phyloP scores from a whole-genome alignment of 2,329 filamentous ascomycete genomes.

The Dichotomopilus funicola region DNA sequence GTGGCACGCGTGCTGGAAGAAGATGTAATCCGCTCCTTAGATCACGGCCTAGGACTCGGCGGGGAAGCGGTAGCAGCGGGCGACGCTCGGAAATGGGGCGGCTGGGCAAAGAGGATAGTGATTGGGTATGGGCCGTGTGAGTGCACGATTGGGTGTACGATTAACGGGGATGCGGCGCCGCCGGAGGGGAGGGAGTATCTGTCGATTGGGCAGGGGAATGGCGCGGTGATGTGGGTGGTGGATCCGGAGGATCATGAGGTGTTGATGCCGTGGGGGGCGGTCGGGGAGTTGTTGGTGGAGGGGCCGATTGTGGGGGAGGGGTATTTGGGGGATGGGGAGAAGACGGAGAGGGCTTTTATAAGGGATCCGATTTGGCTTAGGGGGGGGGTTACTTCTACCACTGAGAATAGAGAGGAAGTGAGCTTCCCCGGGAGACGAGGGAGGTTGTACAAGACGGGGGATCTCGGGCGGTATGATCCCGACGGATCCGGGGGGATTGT shows the following conservation, averaged over 20 bases:
- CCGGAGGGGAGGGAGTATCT: conserved; percentile 22
- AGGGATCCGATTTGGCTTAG: conserved; percentile 1
- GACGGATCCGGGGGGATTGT: conserved; percentile 18
- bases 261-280: conserved; percentile 16
- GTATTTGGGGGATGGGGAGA: conserved; percentile 26
- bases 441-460: conserved; percentile 39
- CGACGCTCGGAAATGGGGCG: conserved; percentile 37
- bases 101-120: conserved; percentile 35
- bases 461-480: conserved; percentile 20
- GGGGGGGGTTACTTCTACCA: background rate
- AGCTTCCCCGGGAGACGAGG: background rate
- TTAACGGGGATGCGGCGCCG: conserved; percentile 23
- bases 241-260: conserved; percentile 10
- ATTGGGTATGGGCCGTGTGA: conserved; percentile 50
- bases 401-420: background rate
- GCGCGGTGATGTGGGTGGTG: conserved; percentile 14
- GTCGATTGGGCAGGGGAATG: conserved; percentile 39
- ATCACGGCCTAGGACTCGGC: conserved; percentile 18
- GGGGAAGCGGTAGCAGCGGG: conserved; percentile 19
- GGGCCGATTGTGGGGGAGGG: conserved; percentile 17
- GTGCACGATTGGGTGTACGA: conserved; percentile 40
- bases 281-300: conserved; percentile 21
- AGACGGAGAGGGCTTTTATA: conserved; percentile 31
- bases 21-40: conserved; percentile 30
- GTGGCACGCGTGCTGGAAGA: conserved; percentile 21